Base-by-base conservation (phyloP, 2,329 filamentous ascomycete genomes). In the Furcasterigmium sp. region DNA sequence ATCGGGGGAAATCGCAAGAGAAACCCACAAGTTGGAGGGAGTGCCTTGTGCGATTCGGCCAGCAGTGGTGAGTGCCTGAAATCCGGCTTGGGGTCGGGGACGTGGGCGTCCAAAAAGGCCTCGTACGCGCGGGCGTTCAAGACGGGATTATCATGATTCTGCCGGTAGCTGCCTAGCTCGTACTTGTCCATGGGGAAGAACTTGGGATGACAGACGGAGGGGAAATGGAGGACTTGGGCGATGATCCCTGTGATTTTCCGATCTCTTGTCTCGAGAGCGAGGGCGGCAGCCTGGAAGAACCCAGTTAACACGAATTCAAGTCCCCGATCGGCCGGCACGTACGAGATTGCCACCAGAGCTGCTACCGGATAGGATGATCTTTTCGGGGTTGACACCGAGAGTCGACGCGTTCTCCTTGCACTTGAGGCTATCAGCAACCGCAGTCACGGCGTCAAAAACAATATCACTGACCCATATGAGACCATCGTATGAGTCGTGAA, bases 271-370 rank as follows among this genome's bases (percentile, higher is more conserved):
- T 50, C 48, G 23, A 63, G 48, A 11, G 61, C 57, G 5, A 58
- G 35, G 11, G 49, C 56, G 17, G 56, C 54, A 7, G 60, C 53
- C 57, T 62, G 20, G 8, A 17, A 8, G n/a, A n/a, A n/a, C n/a
- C n/a, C n/a, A n/a, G n/a, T n/a, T n/a, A n/a, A n/a, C n/a, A n/a
- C n/a, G n/a, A n/a, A n/a, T n/a, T n/a, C n/a, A n/a, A n/a, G n/a
- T n/a, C n/a, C n/a, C n/a, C n/a, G n/a, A n/a, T n/a, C n/a, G n/a
- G n/a, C n/a, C n/a, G n/a, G n/a, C n/a, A 46, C 57, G 36, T 45
- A 64, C 62, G 11, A 66, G 49, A 25, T 61, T 62, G 15, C 50
- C 60, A 11, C 65, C 64, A 2, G 62, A 61, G 43, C 61, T 65
- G 20, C 58, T 57, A 17, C 65, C 64, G 6, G 51, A 53, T 17